Conservation (phyloP, 2,329 filamentous ascomycete species). For the Fusarium xyrophilum region DNA sequence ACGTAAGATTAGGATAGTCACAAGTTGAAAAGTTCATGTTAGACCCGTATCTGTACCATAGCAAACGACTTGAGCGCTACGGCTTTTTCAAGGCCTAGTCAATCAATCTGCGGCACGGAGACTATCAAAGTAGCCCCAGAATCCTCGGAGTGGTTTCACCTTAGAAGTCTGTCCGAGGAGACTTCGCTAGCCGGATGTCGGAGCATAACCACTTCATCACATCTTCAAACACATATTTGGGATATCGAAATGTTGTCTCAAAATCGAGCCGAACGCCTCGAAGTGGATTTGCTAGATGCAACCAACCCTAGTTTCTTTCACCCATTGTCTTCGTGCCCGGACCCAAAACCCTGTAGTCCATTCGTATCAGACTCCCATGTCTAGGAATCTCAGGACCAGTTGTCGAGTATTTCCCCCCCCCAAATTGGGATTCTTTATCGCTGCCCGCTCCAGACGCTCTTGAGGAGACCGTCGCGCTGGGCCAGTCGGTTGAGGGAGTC, state of each 20-base stretch:
- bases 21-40: slow-evolving; percentile 50
- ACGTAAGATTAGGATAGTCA: neutral
- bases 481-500: slow-evolving; percentile 94
- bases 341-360: slow-evolving; percentile 43
- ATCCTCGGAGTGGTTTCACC: slow-evolving; percentile 56
- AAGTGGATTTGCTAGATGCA: slow-evolving; percentile 55
- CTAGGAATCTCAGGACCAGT: slow-evolving; percentile 37
- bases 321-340: slow-evolving; percentile 49
- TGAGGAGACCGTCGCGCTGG: slow-evolving; percentile 95
- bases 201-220: slow-evolving; percentile 42
- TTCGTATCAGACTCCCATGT: slow-evolving; percentile 40
- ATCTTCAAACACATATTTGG: slow-evolving; percentile 40
- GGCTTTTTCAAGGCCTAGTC: slow-evolving; percentile 66
- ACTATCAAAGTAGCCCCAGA: slow-evolving; percentile 65
- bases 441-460: slow-evolving; percentile 90
- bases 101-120: slow-evolving; percentile 67
- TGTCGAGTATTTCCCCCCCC: slow-evolving; percentile 33
- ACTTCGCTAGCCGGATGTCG: slow-evolving; percentile 61
- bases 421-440: slow-evolving; percentile 55
- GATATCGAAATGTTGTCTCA: slow-evolving; percentile 49
- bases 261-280: slow-evolving; percentile 57
- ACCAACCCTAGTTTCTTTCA: slow-evolving; percentile 52
- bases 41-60: slow-evolving; percentile 73
- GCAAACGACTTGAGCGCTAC: slow-evolving; percentile 61
- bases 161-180: slow-evolving; percentile 55